A percentile compares a stretch with the other conserved stretches of the same genome.
phyloP scores from a whole-genome alignment of 2,329 filamentous ascomycete species.

The Fusarium incarnatum region DNA sequence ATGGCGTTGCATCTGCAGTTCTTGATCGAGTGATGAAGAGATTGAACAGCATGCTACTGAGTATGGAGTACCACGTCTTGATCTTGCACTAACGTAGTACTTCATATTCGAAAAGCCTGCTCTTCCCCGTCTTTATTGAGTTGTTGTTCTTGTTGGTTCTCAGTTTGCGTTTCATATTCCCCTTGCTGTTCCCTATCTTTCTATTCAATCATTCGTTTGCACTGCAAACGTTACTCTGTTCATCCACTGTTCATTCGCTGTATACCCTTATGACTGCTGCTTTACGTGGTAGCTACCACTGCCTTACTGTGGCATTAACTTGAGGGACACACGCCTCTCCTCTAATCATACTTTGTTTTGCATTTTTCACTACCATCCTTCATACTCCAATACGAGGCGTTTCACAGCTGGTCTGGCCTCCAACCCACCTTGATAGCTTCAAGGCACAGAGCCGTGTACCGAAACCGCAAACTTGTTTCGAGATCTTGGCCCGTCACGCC shows the following conservation, averaged over 20 bases:
- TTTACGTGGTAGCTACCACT: not conserved
- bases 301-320: constrained; percentile 23
- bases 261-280: not conserved
- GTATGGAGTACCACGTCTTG: not conserved
- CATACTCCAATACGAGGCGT: constrained; percentile 14
- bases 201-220: constrained; percentile 13
- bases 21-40: constrained; percentile 32
- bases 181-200: not conserved
- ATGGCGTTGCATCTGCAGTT: constrained; percentile 11
- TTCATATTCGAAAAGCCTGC: constrained; percentile 26
- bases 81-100: not conserved
- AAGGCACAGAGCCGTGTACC: not conserved
- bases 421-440: constrained; percentile 4
- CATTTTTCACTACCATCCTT: not conserved
- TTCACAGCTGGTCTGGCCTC: constrained; percentile 39
- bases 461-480: constrained; percentile 9
- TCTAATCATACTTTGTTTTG: not conserved
- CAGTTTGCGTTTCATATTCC: constrained; percentile 18
- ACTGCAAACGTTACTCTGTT: constrained; percentile 3
- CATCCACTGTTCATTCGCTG: not conserved
- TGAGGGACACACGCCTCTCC: constrained; percentile 22
- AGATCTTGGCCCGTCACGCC: constrained; percentile 10
- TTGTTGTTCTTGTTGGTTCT: constrained; percentile 9
- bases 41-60: not conserved
- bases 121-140: not conserved